Base-by-base conservation (phyloP, 192 early-diverging fungal species). In the Entophlyctis luteolus region DNA sequence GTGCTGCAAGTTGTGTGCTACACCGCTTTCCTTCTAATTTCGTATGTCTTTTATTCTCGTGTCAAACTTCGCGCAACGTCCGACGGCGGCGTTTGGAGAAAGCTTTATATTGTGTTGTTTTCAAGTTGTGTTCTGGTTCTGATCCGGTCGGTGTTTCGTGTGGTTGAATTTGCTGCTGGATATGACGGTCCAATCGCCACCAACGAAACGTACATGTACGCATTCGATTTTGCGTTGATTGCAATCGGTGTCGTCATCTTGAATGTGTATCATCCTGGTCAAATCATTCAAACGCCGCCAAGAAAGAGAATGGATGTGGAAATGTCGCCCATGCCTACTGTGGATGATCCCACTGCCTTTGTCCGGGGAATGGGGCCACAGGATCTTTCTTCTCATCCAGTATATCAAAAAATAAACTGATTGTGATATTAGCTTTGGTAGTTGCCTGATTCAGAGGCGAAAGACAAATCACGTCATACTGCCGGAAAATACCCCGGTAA, bases 121-220 rank as follows among this genome's bases (percentile, higher is more conserved):
- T 14, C 31, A 3, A 52, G 27, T 12, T 20, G 28, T 38, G 33
- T 32, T 18, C 16, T 20, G 35, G 42, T 50, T 29, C 38, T 49
- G 49, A n/a, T 72, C 20, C 68, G 72, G 14, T 60, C 54, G 23
- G 52, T 59, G 25, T 73, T 56, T 37, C 68, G 72, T 36, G 59
- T 73, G 27, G 37, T 73, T 60, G 72, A 73, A 37, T 68, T 73
- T 32, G 23, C 55, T 6, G 6, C 59, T 29, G 67, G 67, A 25
- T 72, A 52, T 48, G 37, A 72, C 12, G 42, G 46, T 14, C 57
- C 55, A 27, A 72, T 73, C 48, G 67, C 66, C 6, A 60, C 37
- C 6, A 53, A 53, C 25, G 52, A 53, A 3, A 14, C 29, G 52
- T 53, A 53, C 52, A 53, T 53, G 52, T 53, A 53, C 52, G 52